Evolutionary conservation across 106 monocot species (phyloP).

Genomic region (Platanthera zijinensis): DNA sequence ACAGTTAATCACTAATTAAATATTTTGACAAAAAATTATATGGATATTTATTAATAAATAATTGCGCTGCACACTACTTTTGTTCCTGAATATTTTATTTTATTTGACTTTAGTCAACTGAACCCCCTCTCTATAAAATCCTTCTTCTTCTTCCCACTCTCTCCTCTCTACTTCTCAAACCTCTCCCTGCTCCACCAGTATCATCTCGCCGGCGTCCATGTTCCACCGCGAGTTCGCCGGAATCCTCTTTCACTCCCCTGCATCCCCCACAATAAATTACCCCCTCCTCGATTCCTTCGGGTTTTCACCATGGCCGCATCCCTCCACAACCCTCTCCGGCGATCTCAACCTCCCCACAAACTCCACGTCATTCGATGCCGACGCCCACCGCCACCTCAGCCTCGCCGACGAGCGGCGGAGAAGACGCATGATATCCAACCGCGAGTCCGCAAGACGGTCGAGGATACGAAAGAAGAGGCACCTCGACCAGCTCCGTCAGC

Average conservation of each 20-base stretch:
- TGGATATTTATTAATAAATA: too few species aligned
- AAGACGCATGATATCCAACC: slow-evolving; percentile 80
- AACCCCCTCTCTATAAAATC: too few species aligned
- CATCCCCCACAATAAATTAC: not conserved
- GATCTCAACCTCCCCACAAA: slow-evolving; percentile 9
- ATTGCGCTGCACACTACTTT: too few species aligned
- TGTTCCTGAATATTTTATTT: too few species aligned
- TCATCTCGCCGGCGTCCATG: slow-evolving; percentile 15
- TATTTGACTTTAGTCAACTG: too few species aligned
- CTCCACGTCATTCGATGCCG: slow-evolving; percentile 40
- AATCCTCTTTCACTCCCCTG: slow-evolving; percentile 24
- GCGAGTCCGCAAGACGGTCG: slow-evolving; percentile 83
- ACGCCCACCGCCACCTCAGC: slow-evolving; percentile 25
- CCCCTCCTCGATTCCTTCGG: slow-evolving; percentile 19
- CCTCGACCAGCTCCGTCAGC: slow-evolving; percentile 59
- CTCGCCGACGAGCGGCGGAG: slow-evolving; percentile 49
- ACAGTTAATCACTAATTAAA: too few species aligned
- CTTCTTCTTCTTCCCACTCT: not conserved
- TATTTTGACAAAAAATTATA: too few species aligned
- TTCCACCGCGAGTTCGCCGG: slow-evolving; percentile 48
- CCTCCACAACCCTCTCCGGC: not conserved
- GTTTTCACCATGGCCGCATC: slow-evolving; percentile 4
- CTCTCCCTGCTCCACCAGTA: not conserved
- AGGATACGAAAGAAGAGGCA: slow-evolving; percentile 90
- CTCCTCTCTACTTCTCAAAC: not conserved